Evolutionary conservation across 768 basidiomycete genomes (phyloP), one percentile per base, ranked within the genome.

Genomic region (Atractiella rhizophila): DNA sequence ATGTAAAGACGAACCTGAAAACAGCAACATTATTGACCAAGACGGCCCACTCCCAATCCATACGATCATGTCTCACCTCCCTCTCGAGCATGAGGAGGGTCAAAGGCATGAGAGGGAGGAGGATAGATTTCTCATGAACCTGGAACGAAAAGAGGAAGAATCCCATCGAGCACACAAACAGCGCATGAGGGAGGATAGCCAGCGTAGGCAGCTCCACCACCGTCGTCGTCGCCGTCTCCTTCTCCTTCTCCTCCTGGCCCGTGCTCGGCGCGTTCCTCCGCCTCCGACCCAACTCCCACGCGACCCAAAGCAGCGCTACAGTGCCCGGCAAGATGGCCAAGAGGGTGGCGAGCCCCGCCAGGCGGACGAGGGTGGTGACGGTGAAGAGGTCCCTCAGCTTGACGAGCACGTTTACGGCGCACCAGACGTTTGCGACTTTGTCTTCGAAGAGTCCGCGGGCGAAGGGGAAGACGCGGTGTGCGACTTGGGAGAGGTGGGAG

Each of bases 401-500:
- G 60, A 94, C 57, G 12, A 77, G 59, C 19, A 86, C 73, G 55
- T 94, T 82, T 15, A 74, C 71, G 25, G 82, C 79, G 57, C 86
- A 91, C 86, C 86, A 96, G 55, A 88, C 80, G 56, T 96, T 96
- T 29, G 86, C 82, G 19, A 96, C 86, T 54, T 88, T 86, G 62
- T 88, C 82, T 55, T 88, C 83, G 52, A 86, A 86, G 3, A 86
- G 63, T 12, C 85, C 86, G 23, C 86, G 73, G 5, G 69, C 66
- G 55, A 96, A 82, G 0, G 86, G 86, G 56, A 96, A 96, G 41
- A 91, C 81, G 5, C 86, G 73, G 12, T 63, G 63, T 34, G 86
- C 62, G 13, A 77, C 71, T 38, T 72, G 68, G n/a, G 67, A 45
- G 46, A 79, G 65, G 19, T 61, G 53, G 16, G 57, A 47, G 8